phyloP scores from a whole-genome alignment of 768 basidiomycete species.

The Paxillus ammoniavirescens region DNA sequence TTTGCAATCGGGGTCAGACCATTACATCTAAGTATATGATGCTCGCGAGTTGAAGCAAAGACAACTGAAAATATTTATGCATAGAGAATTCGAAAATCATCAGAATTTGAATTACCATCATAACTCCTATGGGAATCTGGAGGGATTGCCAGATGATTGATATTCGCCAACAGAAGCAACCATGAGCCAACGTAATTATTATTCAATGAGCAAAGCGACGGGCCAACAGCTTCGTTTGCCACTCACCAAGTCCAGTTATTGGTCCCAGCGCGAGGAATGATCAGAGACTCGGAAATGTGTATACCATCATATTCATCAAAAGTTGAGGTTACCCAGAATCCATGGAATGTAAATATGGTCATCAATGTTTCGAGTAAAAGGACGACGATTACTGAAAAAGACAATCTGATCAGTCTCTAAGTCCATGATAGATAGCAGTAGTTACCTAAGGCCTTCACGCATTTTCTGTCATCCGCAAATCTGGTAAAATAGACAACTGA shows the following conservation, averaged over 20 bases:
- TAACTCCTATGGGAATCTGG: slow-evolving; percentile 6
- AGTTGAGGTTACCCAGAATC: slow-evolving; percentile 8
- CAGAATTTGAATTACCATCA: slow-evolving; percentile 11
- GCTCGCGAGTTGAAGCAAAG: slow-evolving; percentile 20
- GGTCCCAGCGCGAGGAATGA: not conserved
- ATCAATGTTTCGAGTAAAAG: slow-evolving; percentile 18
- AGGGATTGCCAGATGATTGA: not conserved
- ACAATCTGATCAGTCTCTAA: not conserved
- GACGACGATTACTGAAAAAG: slow-evolving; percentile 3
- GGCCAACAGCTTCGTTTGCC: not conserved
- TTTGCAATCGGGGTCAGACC: too few species aligned
- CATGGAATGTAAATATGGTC: slow-evolving; percentile 9
- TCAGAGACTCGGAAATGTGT: too few species aligned
- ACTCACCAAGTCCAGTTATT: slow-evolving; percentile 18
- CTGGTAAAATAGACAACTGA: slow-evolving; percentile 18
- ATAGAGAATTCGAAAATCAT: not conserved
- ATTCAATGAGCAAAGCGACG: not conserved
- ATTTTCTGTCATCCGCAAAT: slow-evolving; percentile 13
- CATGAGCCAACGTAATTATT: slow-evolving; percentile 19
- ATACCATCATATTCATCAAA: not conserved
- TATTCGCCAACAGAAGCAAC: slow-evolving; percentile 25
- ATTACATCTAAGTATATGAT: not conserved
- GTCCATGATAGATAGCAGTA: not conserved
- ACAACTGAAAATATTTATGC: slow-evolving; percentile 11
- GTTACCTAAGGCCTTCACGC: slow-evolving; percentile 16